Base-by-base conservation (phyloP, 495 filamentous ascomycete genomes). In the Cryomyces minteri region DNA sequence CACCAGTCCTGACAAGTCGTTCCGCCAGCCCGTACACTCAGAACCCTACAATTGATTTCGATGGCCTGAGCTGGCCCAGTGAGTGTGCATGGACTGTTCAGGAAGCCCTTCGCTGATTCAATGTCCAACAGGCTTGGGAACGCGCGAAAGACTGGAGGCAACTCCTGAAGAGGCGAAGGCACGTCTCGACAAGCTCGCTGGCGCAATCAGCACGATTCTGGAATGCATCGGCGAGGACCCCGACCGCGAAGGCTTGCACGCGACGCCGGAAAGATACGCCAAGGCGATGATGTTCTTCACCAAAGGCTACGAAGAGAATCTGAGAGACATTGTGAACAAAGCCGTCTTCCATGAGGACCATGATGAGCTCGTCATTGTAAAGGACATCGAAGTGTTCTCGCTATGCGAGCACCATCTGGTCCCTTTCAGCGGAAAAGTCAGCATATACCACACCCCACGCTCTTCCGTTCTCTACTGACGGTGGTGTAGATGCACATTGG, bases 211-310 rank as follows among this genome's bases (percentile, higher is more conserved):
- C 36, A 96, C 90, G 4, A 84, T 98, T 33, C 69, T 98, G 5
- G 92, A 98, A 65, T 96, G 90, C 54, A 72, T 98, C 37, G 92
- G 90, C 47, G 90, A 98, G 63, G 92, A 98, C 58, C 86, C 90
- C 0, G 79, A 88, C 54, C 74, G 90, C 36, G 88, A 94, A 57
- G 90, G 90, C 5, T 68, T 98, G 29, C 71, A 82, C 3, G 81
- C 77, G 37, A 98, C 90, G 1, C 90, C 92, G 2, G 76, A 82
- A 52, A 68, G 90, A 47, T 95, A 95, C 63, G 90, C 92, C 48
- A 88, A 88, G 62, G 90, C 90, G 5, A 88, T 98, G 86, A 71
- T 98, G 18, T 93, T 82, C 69, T 94, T 98, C 65, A 98, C 90
- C n/a, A 93, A 94, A 59, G 90, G 90, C 30, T 98, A 98, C 55